Conservation (phyloP, 495 filamentous ascomycete species). For the Mycothermus thermophilus region DNA sequence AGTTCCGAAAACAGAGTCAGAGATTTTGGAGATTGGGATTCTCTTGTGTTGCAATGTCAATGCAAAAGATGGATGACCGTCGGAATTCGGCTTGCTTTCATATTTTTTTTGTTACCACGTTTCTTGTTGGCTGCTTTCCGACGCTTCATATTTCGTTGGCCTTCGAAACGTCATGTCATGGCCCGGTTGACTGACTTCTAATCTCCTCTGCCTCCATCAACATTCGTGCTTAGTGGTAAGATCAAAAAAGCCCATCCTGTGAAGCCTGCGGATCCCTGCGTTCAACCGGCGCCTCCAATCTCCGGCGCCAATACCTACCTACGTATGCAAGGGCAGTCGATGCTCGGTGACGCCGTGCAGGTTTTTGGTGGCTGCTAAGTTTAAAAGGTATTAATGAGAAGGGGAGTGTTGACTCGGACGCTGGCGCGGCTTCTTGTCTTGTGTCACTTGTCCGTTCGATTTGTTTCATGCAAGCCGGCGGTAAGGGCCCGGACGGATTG, state of each 20-base stretch:
- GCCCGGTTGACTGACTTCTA: too few relatives aligned
- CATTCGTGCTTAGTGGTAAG: too few relatives aligned
- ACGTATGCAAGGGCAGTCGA: too few relatives aligned
- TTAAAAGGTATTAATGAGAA: constrained; percentile 1
- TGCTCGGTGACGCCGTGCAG: neutral
- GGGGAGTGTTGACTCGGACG: neutral
- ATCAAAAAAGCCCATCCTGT: too few relatives aligned
- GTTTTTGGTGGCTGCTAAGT: too few relatives aligned
- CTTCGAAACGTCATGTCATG: too few relatives aligned
- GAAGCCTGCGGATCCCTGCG: constrained; percentile 10
- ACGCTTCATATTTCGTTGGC: too few relatives aligned
- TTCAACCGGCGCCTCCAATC: constrained; percentile 20
- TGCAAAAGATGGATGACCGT: too few relatives aligned
- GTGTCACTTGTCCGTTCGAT: constrained; percentile 11
- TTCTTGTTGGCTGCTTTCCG: too few relatives aligned
- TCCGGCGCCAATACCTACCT: constrained; percentile 23
- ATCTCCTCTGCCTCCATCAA: too few relatives aligned
- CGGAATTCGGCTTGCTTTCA: neutral
- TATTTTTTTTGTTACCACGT: neutral
- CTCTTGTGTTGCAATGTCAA: neutral
- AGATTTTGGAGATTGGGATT: too few relatives aligned
- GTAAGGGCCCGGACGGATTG: too few relatives aligned
- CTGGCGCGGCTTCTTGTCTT: neutral
- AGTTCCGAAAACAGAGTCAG: constrained; percentile 2
- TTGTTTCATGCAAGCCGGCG: constrained; percentile 20